Evolutionary conservation across 2,329 filamentous ascomycete species (phyloP).

Genomic region (Stenocarpella maydis): DNA sequence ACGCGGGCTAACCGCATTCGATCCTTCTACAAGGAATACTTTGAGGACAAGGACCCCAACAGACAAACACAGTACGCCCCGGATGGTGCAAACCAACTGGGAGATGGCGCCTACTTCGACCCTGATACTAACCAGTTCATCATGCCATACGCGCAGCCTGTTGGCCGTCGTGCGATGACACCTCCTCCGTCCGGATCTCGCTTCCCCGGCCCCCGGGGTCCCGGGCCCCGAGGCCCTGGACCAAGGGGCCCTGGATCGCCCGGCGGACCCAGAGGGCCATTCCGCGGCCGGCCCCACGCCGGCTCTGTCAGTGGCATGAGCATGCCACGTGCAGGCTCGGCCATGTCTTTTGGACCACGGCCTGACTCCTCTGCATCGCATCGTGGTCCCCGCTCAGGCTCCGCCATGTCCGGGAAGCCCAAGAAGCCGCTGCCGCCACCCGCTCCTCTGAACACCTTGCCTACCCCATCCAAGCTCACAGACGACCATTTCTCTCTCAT

Average conservation of each 20-base stretch:
- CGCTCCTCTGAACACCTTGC: constrained; percentile 75
- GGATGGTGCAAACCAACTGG: constrained; percentile 65
- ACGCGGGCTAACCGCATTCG: constrained; percentile 94
- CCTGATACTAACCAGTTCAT: constrained; percentile 75
- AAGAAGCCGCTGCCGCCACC: constrained; percentile 73
- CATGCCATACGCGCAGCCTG: constrained; percentile 84
- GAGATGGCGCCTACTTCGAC: constrained; percentile 73
- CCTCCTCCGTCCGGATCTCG: constrained; percentile 74
- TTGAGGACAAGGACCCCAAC: constrained; percentile 75
- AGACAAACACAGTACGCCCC: constrained; percentile 29
- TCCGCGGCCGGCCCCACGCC: constrained; percentile 48
- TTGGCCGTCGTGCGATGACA: constrained; percentile 93
- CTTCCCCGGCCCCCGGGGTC: constrained; percentile 49
- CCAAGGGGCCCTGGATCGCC: constrained; percentile 32
- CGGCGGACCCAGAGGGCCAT: constrained; percentile 35
- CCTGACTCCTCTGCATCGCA: constrained; percentile 46
- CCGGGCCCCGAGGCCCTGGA: constrained; percentile 38
- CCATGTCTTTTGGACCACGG: constrained; percentile 45
- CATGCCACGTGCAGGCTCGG: constrained; percentile 60
- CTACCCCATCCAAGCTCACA: constrained; percentile 83
- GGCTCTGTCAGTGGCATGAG: constrained; percentile 61
- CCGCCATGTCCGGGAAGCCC: constrained; percentile 53
- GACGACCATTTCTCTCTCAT: constrained; percentile 80
- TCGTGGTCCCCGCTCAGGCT: constrained; percentile 57
- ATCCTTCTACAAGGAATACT: constrained; percentile 99